Evolutionary conservation across 2,329 filamentous ascomycete species (phyloP), one percentile per base, ranked within the genome.

Genomic region (Metarhizium humberi): DNA sequence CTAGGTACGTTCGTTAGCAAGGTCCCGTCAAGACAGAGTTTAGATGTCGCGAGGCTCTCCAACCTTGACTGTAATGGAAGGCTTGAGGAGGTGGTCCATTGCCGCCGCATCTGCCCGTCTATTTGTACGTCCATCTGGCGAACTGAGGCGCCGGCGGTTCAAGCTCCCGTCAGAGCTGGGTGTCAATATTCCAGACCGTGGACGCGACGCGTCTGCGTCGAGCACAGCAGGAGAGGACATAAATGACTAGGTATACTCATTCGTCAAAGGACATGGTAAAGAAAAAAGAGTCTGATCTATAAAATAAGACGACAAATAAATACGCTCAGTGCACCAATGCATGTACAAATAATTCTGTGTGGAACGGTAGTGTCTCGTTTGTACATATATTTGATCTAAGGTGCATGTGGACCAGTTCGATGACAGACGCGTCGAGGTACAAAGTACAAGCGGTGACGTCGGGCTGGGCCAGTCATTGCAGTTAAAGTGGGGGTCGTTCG

Each of bases 41-140:
- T 20, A 20, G 45, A 6, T 11, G 11, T 8, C 6, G 13, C 29
- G 13, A 10, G 25, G 30, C 49, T 53, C 18, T 62, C 69, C 25
- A 60, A 80, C 80, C 73, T 78, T 80, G 62, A 83, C 67, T 36
- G 76, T 70, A 59, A 83, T 75, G n/a, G 74, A 67, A 6, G 76
- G 69, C 58, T 74, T 78, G 32, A 84, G 71, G 7, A 84, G 69
- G 46, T 79, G 71, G 52, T 78, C 76, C 67, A 80, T 74, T n/a
- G 77, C 68, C 46, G 67, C 61, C 8, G 66, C 67, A 14, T 67
- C 67, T 38, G 69, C 67, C 54, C 70, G 67, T 59, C 71, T 74
- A 56, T 64, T 69, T 61, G 69, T 71, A 53, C 58, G 65, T 50
- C 59, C 58, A 10, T 65, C 65, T 14, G 70, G 64, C 34, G 64